Evolutionary conservation across 441 rosid genomes (phyloP).

Genomic region (Arabidopsis hybrid): DNA sequence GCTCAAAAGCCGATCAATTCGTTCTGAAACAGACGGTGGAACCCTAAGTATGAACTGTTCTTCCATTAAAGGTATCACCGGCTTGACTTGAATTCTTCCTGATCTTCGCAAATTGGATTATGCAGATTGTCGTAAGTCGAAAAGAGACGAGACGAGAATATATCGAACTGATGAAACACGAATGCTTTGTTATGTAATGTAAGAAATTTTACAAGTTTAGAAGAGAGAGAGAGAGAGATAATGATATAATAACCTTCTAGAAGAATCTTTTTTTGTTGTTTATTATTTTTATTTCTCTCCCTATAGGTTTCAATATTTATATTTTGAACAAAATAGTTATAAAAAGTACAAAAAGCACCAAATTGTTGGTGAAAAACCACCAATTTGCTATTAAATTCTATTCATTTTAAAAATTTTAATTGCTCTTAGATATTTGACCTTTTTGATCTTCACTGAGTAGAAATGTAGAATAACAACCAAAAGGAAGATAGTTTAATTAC

Average conservation of each 20-base stretch:
- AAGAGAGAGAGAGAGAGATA: not conserved
- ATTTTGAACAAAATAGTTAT: not conserved
- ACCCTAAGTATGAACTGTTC: conserved; percentile 93
- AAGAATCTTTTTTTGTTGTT: conserved; percentile 1
- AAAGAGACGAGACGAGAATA: not conserved
- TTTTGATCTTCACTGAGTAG: not conserved
- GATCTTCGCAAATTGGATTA: not conserved
- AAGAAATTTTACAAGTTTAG: not conserved
- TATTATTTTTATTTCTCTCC: not conserved
- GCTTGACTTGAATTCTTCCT: conserved; percentile 29
- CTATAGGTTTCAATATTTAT: not conserved
- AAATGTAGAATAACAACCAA: not conserved
- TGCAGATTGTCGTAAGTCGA: not conserved
- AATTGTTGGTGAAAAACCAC: not conserved
- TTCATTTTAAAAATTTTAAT: not conserved
- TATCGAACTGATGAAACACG: not conserved
- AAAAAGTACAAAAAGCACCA: conserved; percentile 1
- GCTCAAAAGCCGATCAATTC: conserved; percentile 71
- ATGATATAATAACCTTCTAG: not conserved
- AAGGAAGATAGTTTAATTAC: not conserved
- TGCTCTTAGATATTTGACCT: not conserved
- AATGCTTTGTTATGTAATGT: conserved; percentile 1
- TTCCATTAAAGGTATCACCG: conserved; percentile 58
- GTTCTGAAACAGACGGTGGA: conserved; percentile 87
- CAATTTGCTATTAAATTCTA: not conserved